A percentile compares a stretch with the other conserved stretches of the same genome.
Conservation (phyloP, 2,329 filamentous ascomycete genomes). For the Zasmidium angulare region DNA sequence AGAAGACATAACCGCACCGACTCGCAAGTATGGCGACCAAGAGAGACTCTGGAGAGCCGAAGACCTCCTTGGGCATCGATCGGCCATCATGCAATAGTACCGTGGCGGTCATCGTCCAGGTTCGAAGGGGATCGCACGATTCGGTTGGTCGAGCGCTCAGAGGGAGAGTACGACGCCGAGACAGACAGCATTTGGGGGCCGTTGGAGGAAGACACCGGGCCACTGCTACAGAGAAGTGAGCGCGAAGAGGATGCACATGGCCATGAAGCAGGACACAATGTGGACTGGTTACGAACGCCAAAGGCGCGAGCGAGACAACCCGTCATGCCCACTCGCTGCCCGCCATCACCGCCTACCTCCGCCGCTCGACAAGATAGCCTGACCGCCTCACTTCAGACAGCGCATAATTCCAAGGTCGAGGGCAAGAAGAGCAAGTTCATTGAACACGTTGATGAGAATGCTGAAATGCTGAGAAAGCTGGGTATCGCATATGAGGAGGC, state of each 20-base stretch:
- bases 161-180: neutral
- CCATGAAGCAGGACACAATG: neutral
- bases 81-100: constrained; percentile 2
- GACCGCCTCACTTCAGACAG: neutral
- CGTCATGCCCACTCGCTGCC: neutral
- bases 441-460: neutral
- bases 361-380: neutral
- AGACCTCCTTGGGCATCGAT: neutral
- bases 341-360: neutral
- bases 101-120: neutral
- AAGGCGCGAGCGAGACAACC: neutral
- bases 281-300: neutral
- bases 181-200: neutral
- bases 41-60: neutral
- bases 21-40: neutral
- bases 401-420: neutral
- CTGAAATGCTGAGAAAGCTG: neutral
- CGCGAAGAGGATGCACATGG: neutral
- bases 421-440: neutral
- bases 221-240: neutral
- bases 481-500: neutral
- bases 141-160: neutral
- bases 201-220: neutral
- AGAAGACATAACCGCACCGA: neutral
- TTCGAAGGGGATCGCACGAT: neutral